Base-by-base conservation (phyloP, 768 basidiomycete species). In the Boletus huronensis region DNA sequence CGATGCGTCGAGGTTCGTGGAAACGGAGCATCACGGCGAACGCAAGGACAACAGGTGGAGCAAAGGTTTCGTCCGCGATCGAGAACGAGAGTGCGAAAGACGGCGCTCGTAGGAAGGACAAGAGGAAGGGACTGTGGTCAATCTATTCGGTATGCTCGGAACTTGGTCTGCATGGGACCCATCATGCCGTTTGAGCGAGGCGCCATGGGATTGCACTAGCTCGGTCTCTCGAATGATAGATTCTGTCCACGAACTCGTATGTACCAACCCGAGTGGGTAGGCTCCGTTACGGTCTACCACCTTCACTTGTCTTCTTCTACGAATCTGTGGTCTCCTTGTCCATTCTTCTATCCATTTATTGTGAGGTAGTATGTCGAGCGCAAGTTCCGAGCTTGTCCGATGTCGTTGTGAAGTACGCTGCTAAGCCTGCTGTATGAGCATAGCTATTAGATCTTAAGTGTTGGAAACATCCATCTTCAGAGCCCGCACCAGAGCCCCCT, bases 81-180 rank as follows among this genome's bases (percentile, higher is more conserved):
- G 64, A 66, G 52, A 64, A 59, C 49, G 48, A 50, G 42, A 41
- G 26, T 28, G 38, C 17, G 16, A 53, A 46, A n/a, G 57, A 48
- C 5, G 13, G 10, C 2, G 5, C 25, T 7, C 63, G 57, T 21
- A 62, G 38, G 45, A 69, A 57, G 51, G 58, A 55, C 34, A 69
- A 54, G 58, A 56, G 57, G 58, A 69, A 62, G 50, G 64, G 64
- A 17, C n/a, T 58, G 8, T 59, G 67, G 64, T 67, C 66, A 0
- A 67, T 67, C 42, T 67, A 67, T 54, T 69, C 67, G 23, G 67
- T 67, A 6, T 59, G 57, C 46, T 62, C 66, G 0, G 66, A 68
- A n/a, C 54, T 69, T 14, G 60, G 60, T 31, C 39, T 55, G 44
- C 60, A 51, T 36, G 61, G 55, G 38, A 32, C 23, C 5, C 39